A percentile compares a stretch with the other conserved stretches of the same genome.
These are phyloP conservation scores for Acer negundo DNA, from an alignment of 345 rosid genomes.

Conservation along the genomic window DNA sequence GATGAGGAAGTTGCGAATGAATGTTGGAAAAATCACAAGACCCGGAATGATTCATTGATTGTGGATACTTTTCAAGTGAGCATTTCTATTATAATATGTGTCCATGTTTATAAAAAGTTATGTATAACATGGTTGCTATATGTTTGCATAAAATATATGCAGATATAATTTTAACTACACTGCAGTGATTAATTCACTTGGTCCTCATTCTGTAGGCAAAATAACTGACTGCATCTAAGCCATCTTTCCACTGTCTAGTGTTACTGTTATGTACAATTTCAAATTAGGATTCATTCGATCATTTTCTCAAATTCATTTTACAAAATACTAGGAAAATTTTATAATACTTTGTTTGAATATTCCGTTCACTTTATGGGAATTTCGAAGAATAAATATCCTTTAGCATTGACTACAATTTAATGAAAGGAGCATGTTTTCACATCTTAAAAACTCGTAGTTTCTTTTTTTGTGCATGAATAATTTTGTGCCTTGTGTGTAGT, in stretches of 20 bases:
- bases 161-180: background rate
- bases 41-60: conserved; percentile 94
- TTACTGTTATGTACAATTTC: background rate
- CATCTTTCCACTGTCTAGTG: background rate
- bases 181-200: background rate
- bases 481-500: background rate
- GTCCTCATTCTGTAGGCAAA: conserved; percentile 8
- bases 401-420: background rate
- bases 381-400: background rate
- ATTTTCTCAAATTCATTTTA: background rate
- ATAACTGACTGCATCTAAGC: background rate
- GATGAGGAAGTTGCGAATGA: conserved; percentile 91
- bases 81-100: conserved; percentile 17
- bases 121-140: background rate
- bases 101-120: background rate
- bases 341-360: background rate
- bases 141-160: background rate
- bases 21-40: conserved; percentile 87
- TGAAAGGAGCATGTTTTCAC: background rate
- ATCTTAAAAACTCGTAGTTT: background rate
- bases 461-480: background rate
- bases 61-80: conserved; percentile 94
- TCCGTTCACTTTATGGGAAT: background rate
- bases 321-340: background rate
- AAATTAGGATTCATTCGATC: background rate